Evolutionary conservation across 345 rosid species (phyloP), one percentile per base, ranked within the genome.

Genomic region (Reutealis trisperma): DNA sequence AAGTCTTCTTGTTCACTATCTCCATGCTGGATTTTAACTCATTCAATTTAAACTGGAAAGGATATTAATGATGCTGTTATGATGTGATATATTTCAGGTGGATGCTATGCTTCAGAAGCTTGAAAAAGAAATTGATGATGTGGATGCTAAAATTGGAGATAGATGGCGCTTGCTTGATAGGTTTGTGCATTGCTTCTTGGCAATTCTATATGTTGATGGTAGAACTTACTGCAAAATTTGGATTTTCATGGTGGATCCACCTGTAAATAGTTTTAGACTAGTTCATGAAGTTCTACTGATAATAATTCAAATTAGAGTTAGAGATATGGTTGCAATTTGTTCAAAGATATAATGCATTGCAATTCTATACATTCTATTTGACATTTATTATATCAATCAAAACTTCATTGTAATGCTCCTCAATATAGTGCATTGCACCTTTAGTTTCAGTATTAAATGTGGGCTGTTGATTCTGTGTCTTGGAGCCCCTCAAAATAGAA

Each of bases 91-190:
- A 80, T 77, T 77, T 78, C 84, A 93, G 97, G 98, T 96, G 12
- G 99, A 93, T 75, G 84, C 90, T 25, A 92, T 96, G 99, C 98
- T 96, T 72, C 98, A 96, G 63, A 93, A 92, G 78, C 94, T 96
- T 49, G 98, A 93, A 83, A 96, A 92, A 69, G 99, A 96, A 89
- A 95, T 95, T 76, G 98, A 95, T 74, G 97, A 91, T 72, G 98
- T 95, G n/a, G 98, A 93, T 81, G 93, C 91, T 73, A 90, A 92
- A 90, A 96, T 96, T 79, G 98, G 98, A 34, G 92, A 91, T 84
- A 91, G 90, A 51, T 96, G 98, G 97, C 83, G 96, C 66, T 83
- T 93, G 71, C 91, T 96, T 42, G 98, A 96, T 84, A 92, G 94
- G 99, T 93, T 79, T 80, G 88, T 79, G 55, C 73, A 18, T 71